These are phyloP conservation scores for Eucalyptus pauciflora DNA, from an alignment of 345 rosid species.

Conservation along the genomic window DNA sequence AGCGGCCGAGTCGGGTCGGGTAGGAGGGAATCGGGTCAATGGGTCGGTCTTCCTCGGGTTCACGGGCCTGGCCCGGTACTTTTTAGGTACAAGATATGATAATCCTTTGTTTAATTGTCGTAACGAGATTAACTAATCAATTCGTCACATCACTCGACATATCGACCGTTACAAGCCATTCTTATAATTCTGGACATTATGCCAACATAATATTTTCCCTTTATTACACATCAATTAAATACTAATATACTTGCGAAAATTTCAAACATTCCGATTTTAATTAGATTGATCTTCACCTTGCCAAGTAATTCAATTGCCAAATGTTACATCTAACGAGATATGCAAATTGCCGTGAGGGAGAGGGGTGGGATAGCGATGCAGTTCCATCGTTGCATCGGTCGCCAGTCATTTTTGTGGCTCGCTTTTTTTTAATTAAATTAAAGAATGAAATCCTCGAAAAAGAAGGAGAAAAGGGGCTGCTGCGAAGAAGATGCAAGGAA, in stretches of 20 bases:
- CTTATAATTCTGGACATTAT: background rate
- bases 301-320: background rate
- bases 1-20: background rate
- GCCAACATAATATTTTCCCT: background rate
- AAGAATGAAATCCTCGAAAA: too few relatives aligned
- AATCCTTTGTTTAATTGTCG: background rate
- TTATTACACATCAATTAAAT: background rate
- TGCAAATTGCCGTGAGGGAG: background rate
- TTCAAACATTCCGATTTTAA: background rate
- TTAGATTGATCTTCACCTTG: fast-evolving
- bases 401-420: too few relatives aligned
- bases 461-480: too few relatives aligned
- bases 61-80: background rate
- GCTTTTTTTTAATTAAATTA: too few relatives aligned
- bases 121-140: background rate
- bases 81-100: background rate
- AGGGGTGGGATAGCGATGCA: too few relatives aligned
- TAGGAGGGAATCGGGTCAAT: background rate
- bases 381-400: too few relatives aligned
- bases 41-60: background rate
- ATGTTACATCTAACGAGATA: fast-evolving
- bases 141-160: background rate
- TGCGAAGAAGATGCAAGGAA: too few relatives aligned
- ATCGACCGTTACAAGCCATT: background rate
- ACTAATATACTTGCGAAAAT: fast-evolving